Evolutionary conservation across 2,329 filamentous ascomycete genomes (phyloP).

Genomic region (Sporothrix dimorphospora): DNA sequence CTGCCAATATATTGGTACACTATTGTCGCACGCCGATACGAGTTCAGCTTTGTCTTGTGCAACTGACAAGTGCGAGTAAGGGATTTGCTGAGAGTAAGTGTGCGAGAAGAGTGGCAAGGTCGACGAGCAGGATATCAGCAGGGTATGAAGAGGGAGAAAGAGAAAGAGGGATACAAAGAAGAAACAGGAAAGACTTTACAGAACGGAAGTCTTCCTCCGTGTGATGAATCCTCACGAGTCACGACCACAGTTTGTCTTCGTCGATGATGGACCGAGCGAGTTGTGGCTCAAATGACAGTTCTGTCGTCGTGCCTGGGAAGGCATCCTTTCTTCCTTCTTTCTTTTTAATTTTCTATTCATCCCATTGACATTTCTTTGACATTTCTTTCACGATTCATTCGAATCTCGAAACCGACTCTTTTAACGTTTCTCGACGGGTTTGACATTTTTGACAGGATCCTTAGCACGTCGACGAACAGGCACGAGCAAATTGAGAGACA

Average conservation of each 20-base stretch:
- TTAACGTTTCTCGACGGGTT: background rate
- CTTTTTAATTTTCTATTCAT: background rate
- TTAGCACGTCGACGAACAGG: background rate
- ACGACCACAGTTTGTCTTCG: too few relatives aligned
- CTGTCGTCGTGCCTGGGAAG: too few relatives aligned
- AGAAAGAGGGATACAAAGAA: background rate
- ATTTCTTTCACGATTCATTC: too few relatives aligned
- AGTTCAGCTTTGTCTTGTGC: background rate
- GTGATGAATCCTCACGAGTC: too few relatives aligned
- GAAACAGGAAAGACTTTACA: too few relatives aligned
- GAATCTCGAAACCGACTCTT: too few relatives aligned
- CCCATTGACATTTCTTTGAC: too few relatives aligned
- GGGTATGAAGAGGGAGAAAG: background rate
- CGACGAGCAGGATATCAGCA: background rate
- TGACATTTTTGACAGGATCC: background rate
- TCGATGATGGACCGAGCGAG: too few relatives aligned
- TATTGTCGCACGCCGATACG: background rate
- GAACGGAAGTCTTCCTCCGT: too few relatives aligned
- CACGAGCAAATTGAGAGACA: background rate
- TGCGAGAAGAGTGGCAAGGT: background rate
- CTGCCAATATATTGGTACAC: background rate
- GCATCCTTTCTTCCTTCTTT: too few relatives aligned
- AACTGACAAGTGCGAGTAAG: background rate
- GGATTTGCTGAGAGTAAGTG: background rate
- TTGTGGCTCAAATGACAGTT: too few relatives aligned